Evolutionary conservation across 139 green algal species (phyloP).

Genomic region (Klebsormidium nitens): DNA sequence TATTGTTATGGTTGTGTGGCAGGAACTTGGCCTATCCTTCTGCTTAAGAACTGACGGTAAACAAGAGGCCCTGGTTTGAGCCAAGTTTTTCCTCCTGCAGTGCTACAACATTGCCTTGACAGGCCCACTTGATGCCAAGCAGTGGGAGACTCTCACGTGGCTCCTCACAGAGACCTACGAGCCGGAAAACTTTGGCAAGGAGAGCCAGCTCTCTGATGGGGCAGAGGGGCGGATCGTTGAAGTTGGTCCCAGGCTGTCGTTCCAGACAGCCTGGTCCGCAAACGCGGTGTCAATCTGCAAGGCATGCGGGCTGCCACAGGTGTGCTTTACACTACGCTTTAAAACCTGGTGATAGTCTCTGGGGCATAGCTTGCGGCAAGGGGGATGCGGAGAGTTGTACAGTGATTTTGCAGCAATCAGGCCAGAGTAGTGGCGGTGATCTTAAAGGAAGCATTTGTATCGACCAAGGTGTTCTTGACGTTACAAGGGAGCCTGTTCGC

Average conservation of each 20-base stretch:
- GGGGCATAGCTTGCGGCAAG: no score
- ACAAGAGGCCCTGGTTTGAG: not conserved
- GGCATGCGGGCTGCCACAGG: slow-evolving; percentile 77
- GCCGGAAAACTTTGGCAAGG: slow-evolving; percentile 71
- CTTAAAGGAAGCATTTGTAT: no score
- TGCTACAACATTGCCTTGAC: slow-evolving; percentile 87
- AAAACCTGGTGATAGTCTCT: no score
- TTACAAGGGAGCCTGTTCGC: no score
- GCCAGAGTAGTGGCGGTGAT: no score
- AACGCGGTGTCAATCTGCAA: slow-evolving; percentile 96
- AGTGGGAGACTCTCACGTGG: slow-evolving; percentile 79
- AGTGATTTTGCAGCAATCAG: no score
- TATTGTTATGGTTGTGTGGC: not conserved
- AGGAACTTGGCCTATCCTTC: not conserved
- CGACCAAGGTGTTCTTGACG: no score
- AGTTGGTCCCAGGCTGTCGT: slow-evolving; percentile 89
- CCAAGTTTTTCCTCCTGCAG: slow-evolving; percentile 43
- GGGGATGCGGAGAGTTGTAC: no score
- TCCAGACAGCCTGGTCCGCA: slow-evolving; percentile 90
- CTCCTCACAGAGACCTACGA: slow-evolving; percentile 95
- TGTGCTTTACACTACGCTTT: no score
- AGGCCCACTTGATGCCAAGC: slow-evolving; percentile 51
- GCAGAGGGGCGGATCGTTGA: slow-evolving; percentile 54
- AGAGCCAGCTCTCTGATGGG: slow-evolving; percentile 11
- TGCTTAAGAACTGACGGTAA: not conserved